Evolutionary conservation across 805 yeast species (phyloP).

Genomic region (Millerago galiae): DNA sequence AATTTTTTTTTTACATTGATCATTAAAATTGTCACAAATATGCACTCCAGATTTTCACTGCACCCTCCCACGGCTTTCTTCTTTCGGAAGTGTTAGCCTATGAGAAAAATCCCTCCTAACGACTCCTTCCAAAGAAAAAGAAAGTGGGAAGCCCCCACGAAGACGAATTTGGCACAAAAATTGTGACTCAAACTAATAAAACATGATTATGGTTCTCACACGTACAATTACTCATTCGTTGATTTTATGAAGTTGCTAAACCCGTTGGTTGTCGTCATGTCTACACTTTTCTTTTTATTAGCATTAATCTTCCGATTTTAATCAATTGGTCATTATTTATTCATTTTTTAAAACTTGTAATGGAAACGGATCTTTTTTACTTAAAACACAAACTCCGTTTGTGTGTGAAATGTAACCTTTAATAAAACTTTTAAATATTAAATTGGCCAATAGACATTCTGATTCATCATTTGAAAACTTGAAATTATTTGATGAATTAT

Average conservation of each 20-base stretch:
- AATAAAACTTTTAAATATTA: slow-evolving; percentile 52
- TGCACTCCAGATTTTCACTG: slow-evolving; percentile 9
- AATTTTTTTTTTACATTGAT: background rate
- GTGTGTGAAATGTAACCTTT: slow-evolving; percentile 83
- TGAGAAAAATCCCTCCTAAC: background rate
- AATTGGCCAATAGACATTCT: slow-evolving; percentile 63
- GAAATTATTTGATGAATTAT: slow-evolving; percentile 12
- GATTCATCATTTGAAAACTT: slow-evolving; percentile 38
- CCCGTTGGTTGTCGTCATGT: background rate
- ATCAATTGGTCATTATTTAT: background rate
- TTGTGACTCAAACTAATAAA: background rate
- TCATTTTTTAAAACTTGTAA: slow-evolving; percentile 17
- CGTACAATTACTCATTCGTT: too few species aligned
- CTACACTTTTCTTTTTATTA: background rate
- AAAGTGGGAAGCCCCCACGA: background rate
- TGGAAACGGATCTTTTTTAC: slow-evolving; percentile 74
- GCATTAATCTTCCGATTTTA: too few species aligned
- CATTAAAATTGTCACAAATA: slow-evolving; percentile 1
- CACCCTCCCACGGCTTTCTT: background rate
- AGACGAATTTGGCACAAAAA: background rate
- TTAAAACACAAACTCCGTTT: slow-evolving; percentile 64
- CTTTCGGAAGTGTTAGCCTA: background rate
- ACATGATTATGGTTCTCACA: too few species aligned
- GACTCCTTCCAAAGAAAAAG: background rate
- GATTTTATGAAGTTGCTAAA: too few species aligned